These are phyloP conservation scores for Diaporthe caulivora DNA, from an alignment of 2,329 filamentous ascomycete genomes.

Conservation along the genomic window DNA sequence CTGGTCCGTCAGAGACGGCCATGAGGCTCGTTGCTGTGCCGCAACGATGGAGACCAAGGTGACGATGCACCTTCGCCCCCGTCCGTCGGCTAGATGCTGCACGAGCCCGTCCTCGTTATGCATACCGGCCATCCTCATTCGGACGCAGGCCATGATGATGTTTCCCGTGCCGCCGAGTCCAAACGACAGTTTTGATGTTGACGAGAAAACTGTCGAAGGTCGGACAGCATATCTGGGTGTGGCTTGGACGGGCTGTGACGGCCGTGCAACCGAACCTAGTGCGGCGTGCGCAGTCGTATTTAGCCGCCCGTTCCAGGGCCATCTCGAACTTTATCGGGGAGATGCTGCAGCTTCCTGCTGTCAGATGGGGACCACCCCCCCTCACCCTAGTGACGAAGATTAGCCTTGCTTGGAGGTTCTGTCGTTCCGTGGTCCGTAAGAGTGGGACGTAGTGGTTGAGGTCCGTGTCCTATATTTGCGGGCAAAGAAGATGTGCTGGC, in stretches of 20 bases:
- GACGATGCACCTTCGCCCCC: background rate
- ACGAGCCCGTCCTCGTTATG: background rate
- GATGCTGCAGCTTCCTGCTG: slow-evolving; percentile 31
- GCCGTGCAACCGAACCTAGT: slow-evolving; percentile 31
- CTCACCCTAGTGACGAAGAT: background rate
- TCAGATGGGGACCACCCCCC: slow-evolving; percentile 23
- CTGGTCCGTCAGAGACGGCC: background rate
- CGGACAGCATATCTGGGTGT: slow-evolving; percentile 1
- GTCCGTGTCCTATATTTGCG: background rate
- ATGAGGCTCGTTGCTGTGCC: slow-evolving; percentile 1
- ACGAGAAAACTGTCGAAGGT: background rate
- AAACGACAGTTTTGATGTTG: slow-evolving; percentile 22
- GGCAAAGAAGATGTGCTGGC: background rate
- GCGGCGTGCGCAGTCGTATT: slow-evolving; percentile 10
- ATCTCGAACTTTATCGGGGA: slow-evolving; percentile 26
- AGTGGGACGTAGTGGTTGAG: background rate
- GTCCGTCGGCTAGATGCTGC: background rate
- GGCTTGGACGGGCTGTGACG: slow-evolving; percentile 26
- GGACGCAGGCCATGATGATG: slow-evolving; percentile 8
- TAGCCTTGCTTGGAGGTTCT: background rate
- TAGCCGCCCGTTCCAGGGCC: slow-evolving; percentile 9
- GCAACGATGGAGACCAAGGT: background rate
- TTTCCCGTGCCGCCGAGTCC: slow-evolving; percentile 14
- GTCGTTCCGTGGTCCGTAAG: slow-evolving; percentile 12
- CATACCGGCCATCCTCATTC: background rate